Evolutionary conservation across 495 filamentous ascomycete species (phyloP).

Genomic region (Talaromyces trachyspermus): DNA sequence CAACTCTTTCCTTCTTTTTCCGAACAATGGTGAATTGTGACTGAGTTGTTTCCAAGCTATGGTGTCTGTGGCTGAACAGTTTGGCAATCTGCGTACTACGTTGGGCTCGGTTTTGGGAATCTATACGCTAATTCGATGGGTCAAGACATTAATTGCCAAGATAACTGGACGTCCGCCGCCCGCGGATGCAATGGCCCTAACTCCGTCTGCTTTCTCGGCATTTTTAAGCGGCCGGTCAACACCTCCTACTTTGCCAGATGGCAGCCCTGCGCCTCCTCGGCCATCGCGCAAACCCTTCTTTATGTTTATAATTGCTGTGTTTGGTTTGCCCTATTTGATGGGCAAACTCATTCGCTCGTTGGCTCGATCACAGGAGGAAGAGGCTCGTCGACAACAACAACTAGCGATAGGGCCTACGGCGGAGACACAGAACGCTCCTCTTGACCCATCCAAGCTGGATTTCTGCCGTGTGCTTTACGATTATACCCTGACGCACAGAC

Average conservation of each 20-base stretch:
- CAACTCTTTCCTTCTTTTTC: constrained; percentile 4
- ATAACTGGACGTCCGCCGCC: constrained; percentile 89
- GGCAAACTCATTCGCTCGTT: constrained; percentile 82
- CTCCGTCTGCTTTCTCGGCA: constrained; percentile 78
- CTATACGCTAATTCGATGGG: constrained; percentile 91
- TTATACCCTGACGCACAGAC: constrained; percentile 71
- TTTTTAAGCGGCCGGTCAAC: constrained; percentile 54
- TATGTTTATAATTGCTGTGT: constrained; percentile 90
- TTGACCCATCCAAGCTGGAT: constrained; percentile 84
- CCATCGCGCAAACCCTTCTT: constrained; percentile 91
- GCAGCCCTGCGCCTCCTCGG: constrained; percentile 49
- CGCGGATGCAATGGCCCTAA: constrained; percentile 76
- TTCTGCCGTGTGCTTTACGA: constrained; percentile 94
- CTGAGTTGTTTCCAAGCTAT: constrained; percentile 64
- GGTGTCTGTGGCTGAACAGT: constrained; percentile 96
- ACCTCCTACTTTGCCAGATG: constrained; percentile 46
- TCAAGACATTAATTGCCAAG: constrained; percentile 82
- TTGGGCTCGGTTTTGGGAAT: constrained; percentile 92
- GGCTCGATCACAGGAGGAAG: constrained; percentile 74
- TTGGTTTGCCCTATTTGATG: constrained; percentile 94
- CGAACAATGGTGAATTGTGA: too few relatives aligned
- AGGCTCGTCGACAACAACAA: constrained; percentile 54
- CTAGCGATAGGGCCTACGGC: constrained; percentile 45
- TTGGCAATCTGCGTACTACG: constrained; percentile 87
- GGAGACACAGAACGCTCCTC: constrained; percentile 35